Evolutionary conservation across 2,329 filamentous ascomycete species (phyloP).

Genomic region (Pezicula neosporulosa): DNA sequence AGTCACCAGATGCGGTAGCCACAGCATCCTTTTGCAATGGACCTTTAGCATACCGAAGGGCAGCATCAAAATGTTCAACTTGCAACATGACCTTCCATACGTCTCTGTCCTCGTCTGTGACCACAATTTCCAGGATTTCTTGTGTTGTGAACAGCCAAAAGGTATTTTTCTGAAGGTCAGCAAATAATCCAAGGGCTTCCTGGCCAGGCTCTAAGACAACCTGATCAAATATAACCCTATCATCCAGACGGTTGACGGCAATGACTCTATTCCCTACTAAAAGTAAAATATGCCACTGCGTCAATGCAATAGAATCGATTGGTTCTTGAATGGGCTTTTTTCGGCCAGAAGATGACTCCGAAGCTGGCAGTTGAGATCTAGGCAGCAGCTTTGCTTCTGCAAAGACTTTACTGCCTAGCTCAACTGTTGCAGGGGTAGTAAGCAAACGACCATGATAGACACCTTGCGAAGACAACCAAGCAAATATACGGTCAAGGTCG

Average conservation of each 20-base stretch:
- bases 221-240: constrained; percentile 84
- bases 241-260: constrained; percentile 82
- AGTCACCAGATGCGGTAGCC: constrained; percentile 87
- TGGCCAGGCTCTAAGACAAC: constrained; percentile 78
- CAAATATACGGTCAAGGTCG: constrained; percentile 70
- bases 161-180: constrained; percentile 91
- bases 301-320: constrained; percentile 77
- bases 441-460: constrained; percentile 82
- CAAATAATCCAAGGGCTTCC: constrained; percentile 75
- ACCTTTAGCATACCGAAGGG: constrained; percentile 79
- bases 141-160: constrained; percentile 93
- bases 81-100: constrained; percentile 93
- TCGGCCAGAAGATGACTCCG: constrained; percentile 61
- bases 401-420: constrained; percentile 73
- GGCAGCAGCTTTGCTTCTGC: constrained; percentile 75
- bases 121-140: constrained; percentile 91
- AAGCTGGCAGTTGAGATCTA: constrained; percentile 67
- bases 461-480: constrained; percentile 86
- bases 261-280: constrained; percentile 81
- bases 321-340: constrained; percentile 65
- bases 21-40: constrained; percentile 83
- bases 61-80: constrained; percentile 82
- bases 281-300: constrained; percentile 88
- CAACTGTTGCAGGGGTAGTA: constrained; percentile 53
- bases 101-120: constrained; percentile 85